Base-by-base conservation (phyloP, 2,329 filamentous ascomycete species). In the Exophiala lecanii-corni region DNA sequence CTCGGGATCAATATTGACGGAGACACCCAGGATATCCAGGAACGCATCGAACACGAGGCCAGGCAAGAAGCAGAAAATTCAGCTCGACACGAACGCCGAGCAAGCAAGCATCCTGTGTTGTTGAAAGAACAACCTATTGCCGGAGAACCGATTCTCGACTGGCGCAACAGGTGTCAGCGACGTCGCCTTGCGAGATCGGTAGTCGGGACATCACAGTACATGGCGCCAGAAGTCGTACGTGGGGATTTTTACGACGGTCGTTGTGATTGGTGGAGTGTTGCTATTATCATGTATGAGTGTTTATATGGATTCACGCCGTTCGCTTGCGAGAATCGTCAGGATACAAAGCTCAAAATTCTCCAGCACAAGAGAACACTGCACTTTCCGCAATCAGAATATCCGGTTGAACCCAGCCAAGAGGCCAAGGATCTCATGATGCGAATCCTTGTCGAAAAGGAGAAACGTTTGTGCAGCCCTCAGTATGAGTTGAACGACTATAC, bases 211-310 rank as follows among this genome's bases (percentile, higher is more conserved):
- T 95, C 89, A 61, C 91, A 96, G 61, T 97, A 97, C 69, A 97
- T 96, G 92, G 91, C 92, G 1, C 91, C 91, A 2, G 92, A 97
- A 68, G 86, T 97, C 13, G 82, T 96, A 45, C 73, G 77, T 53
- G 87, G 89, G 19, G 77, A 88, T 36, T 69, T 75, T 26, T 97
- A 97, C 62, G 92, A 97, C 65, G 91, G 86, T 20, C 77, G 91
- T 59, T 97, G 91, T 66, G 91, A 97, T 66, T 97, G 78, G 88
- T 97, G 86, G 91, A 96, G 89, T 66, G 79, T 97, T 55, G 91
- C 89, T 40, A 81, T 97, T 59, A 96, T 97, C 59, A 67, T 97
- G 43, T 97, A 87, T 59, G 91, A 97, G 74, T 96, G 91, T 58
- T 71, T 97, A 2, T 97, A 92, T 61, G 91, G 91, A 1, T 84